Base-by-base conservation (phyloP, 2,329 filamentous ascomycete species). In the Mycocentrospora acerina region DNA sequence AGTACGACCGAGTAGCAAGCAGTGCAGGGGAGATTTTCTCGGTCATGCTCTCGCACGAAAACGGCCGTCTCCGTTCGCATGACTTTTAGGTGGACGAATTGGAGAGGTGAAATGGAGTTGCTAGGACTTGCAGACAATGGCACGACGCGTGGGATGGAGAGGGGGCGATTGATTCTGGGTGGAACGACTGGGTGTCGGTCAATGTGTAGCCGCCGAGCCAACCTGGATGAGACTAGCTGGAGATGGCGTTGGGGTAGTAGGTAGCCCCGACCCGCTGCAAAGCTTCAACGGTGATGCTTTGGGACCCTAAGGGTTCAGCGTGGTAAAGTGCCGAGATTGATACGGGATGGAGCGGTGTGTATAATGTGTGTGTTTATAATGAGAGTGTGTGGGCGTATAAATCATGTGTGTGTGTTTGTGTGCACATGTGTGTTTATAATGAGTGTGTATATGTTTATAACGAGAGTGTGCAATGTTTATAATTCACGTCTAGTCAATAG, bases 1-100 rank as follows among this genome's bases (percentile, higher is more conserved):
- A 30, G 37, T 24, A 37, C 43, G 45, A 42, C 51, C 55, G 46
- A 61, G 59, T 60, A 57, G 62, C 46, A 51, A 42, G 30, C 27
- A 32, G 31, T 37, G 28, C 30, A 30, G 32, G 45, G 28, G 19
- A 41, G 24, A 36, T 37, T 34, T 29, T 46, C 39, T 55, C 37
- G 42, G 40, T 42, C 41, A 41, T 32, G 40, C 9, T 51, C 40
- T n/a, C 40, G 40, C 41, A 35, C 37, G n/a, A 37, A 47, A 46
- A 49, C 42, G 48, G 48, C 46, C 44, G 45, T 43, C 45, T 56
- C 44, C 39, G 62, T 64, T 67, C 62, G 64, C 64, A 67, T 64
- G 58, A 64, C 48, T 53, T 37, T 22, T 7, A n/a, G 24, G 24
- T 39, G 42, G 48, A 48, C 62, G 56, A 66, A 66, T 65, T 46